Conservation (phyloP, 257 asterid species). For the Primulina huaijiensis region DNA sequence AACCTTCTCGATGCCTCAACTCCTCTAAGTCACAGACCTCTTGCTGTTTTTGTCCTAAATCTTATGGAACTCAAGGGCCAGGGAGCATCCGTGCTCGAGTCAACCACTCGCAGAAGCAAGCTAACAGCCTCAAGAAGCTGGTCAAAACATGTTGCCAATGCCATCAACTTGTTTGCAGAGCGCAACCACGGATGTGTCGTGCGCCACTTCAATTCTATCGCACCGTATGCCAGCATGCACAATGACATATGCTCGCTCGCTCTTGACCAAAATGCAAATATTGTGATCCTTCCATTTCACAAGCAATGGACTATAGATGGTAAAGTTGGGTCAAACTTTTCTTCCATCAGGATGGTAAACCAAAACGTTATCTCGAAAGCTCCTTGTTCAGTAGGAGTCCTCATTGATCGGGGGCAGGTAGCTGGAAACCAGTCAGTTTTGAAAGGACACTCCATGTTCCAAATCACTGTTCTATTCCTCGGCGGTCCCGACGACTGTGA, state of each 20-base stretch:
- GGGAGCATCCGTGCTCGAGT: conserved; percentile 47
- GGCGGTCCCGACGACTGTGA: conserved; percentile 67
- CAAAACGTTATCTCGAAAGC: conserved; percentile 48
- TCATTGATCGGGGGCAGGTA: conserved; percentile 48
- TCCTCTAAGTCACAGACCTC: conserved; percentile 34
- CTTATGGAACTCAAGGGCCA: conserved; percentile 61
- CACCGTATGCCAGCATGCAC: conserved; percentile 67
- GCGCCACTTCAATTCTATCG: conserved; percentile 53
- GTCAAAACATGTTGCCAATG: conserved; percentile 43
- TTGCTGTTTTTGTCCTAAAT: conserved; percentile 38
- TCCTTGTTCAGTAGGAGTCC: conserved; percentile 61
- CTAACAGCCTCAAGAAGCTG: conserved; percentile 35
- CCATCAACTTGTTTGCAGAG: conserved; percentile 36
- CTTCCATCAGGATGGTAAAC: conserved; percentile 44
- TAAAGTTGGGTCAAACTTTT: conserved; percentile 27
- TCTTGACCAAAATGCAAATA: conserved; percentile 37
- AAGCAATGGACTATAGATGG: conserved; percentile 53
- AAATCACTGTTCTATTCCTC: conserved; percentile 37
- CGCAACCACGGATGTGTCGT: conserved; percentile 27
- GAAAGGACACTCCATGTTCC: conserved; percentile 21
- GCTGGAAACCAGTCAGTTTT: conserved; percentile 28
- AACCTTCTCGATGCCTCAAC: conserved; percentile 49
- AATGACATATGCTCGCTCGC: conserved; percentile 59
- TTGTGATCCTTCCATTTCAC: conserved; percentile 56
- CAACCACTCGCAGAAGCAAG: conserved; percentile 19